Evolutionary conservation across 192 early-diverging fungal species (phyloP).

Genomic region (Linnemannia exigua): DNA sequence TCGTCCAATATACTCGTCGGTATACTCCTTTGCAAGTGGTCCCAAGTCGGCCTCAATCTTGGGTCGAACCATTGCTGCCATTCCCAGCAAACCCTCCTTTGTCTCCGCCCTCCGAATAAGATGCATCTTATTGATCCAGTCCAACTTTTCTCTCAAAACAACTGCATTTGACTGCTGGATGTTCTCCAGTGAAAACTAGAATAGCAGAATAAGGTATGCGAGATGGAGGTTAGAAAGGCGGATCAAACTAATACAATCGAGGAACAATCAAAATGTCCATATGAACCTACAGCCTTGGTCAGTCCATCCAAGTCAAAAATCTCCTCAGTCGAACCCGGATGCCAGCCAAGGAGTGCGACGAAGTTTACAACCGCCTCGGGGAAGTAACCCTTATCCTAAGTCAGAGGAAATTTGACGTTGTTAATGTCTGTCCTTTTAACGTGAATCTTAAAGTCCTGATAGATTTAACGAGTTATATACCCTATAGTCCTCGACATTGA

Average conservation of each 20-base stretch:
- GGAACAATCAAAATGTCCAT: background rate
- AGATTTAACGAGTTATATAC: slow-evolving; percentile 26
- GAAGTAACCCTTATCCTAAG: slow-evolving; percentile 80
- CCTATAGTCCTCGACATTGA: slow-evolving; percentile 79
- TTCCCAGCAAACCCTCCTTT: slow-evolving; percentile 51
- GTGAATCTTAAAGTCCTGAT: background rate
- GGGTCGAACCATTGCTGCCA: slow-evolving; percentile 53
- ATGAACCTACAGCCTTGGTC: slow-evolving; percentile 61
- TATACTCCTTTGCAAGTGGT: slow-evolving; percentile 24
- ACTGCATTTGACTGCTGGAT: slow-evolving; percentile 75
- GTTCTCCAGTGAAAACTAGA: slow-evolving; percentile 70
- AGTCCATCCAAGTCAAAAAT: slow-evolving; percentile 76
- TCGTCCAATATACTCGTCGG: slow-evolving; percentile 57
- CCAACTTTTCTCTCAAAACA: slow-evolving; percentile 77
- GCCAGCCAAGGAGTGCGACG: slow-evolving; percentile 89
- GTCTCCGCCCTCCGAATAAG: slow-evolving; percentile 60
- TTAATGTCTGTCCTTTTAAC: background rate
- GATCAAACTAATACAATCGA: background rate
- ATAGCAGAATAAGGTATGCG: background rate
- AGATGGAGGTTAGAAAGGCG: background rate
- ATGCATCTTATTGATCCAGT: slow-evolving; percentile 84
- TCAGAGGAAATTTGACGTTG: background rate
- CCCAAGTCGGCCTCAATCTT: slow-evolving; percentile 48
- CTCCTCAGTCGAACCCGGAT: slow-evolving; percentile 69
- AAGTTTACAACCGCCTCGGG: slow-evolving; percentile 92